Evolutionary conservation across 495 filamentous ascomycete genomes (phyloP).

Genomic region (Penicillium psychrofluorescens): DNA sequence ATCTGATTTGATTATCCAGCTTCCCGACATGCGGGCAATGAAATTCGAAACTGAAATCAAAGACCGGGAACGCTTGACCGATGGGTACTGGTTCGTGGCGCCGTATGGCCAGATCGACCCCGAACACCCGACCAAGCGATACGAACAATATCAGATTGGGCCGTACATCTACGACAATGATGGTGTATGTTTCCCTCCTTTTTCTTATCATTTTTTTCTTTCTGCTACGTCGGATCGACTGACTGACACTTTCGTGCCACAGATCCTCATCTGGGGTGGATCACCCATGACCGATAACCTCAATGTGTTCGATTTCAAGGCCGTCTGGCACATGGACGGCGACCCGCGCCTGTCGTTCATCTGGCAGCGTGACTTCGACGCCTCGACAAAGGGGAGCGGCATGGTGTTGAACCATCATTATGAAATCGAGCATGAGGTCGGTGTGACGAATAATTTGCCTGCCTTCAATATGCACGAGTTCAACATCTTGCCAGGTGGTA

Average conservation of each 20-base stretch:
- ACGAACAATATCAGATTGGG: conserved; percentile 34
- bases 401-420: conserved; percentile 29
- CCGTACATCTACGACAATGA: conserved; percentile 37
- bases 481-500: conserved; percentile 33
- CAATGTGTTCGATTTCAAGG: conserved; percentile 35
- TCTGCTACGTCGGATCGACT: background rate
- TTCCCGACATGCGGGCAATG: conserved; percentile 24
- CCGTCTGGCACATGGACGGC: conserved; percentile 28
- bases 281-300: conserved; percentile 27
- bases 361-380: conserved; percentile 30
- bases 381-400: conserved; percentile 23
- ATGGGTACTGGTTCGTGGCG: conserved; percentile 38
- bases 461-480: conserved; percentile 47
- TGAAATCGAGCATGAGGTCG: conserved; percentile 27
- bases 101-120: conserved; percentile 28
- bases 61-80: conserved; percentile 17
- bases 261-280: conserved; percentile 36
- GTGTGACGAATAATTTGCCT: conserved; percentile 27
- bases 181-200: conserved; percentile 16
- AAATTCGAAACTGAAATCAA: conserved; percentile 21
- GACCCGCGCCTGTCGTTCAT: conserved; percentile 40
- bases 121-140: conserved; percentile 18
- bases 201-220: background rate
- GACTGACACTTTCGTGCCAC: conserved; percentile 1
- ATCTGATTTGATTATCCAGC: conserved; percentile 5